A percentile compares a stretch with the other conserved stretches of the same genome.
phyloP scores from a whole-genome alignment of 306 rosid species.

The Oxytropis ochrocephala region DNA sequence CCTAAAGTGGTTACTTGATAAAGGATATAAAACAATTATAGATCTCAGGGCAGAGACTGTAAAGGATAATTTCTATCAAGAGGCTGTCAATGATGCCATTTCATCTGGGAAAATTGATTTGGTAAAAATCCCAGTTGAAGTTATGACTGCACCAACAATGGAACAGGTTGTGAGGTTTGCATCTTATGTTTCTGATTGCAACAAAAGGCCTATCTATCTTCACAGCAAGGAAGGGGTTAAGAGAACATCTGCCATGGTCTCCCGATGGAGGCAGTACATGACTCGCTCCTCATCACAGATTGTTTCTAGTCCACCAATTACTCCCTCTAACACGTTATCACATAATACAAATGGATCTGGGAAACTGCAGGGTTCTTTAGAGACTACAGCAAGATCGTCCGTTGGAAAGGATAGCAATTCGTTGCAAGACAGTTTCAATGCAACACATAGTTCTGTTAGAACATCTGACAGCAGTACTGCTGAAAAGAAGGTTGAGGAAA shows the following conservation, averaged over 20 bases:
- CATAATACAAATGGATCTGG: conserved; percentile 27
- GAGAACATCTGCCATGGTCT: conserved; percentile 94
- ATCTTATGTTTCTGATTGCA: conserved; percentile 58
- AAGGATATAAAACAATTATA: conserved; percentile 71
- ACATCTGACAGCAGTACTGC: conserved; percentile 5
- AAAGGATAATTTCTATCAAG: conserved; percentile 58
- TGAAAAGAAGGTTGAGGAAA: conserved; percentile 21
- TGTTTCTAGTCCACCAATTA: conserved; percentile 33
- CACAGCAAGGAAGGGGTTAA: conserved; percentile 86
- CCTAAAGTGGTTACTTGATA: conserved; percentile 69
- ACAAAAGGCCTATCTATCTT: conserved; percentile 76
- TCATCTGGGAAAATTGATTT: conserved; percentile 60
- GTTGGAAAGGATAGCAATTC: conserved; percentile 29
- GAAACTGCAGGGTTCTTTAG: conserved; percentile 30
- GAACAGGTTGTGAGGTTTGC: conserved; percentile 86
- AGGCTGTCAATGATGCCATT: conserved; percentile 53
- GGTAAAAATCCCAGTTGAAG: conserved; percentile 80
- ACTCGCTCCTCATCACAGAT: conserved; percentile 41
- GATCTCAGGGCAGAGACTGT: conserved; percentile 82
- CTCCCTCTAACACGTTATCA: conserved; percentile 29
- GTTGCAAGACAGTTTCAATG: conserved; percentile 26
- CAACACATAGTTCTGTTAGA: conserved; percentile 27
- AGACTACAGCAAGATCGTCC: conserved; percentile 23
- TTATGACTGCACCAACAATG: conserved; percentile 77
- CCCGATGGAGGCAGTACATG: conserved; percentile 85